Conservation (phyloP, 306 rosid species). For the Ormosia semicastrata region DNA sequence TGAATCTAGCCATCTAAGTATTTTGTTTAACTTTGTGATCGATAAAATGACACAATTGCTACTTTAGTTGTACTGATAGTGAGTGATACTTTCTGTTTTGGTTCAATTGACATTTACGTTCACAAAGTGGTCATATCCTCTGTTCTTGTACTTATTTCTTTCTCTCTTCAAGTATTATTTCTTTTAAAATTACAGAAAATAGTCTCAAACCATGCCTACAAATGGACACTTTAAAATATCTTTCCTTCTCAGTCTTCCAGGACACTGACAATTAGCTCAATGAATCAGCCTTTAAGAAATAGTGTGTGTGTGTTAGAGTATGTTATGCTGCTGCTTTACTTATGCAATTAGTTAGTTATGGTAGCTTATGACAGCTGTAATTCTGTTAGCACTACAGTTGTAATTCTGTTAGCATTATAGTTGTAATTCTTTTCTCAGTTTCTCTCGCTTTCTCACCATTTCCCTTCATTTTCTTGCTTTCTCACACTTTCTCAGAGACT, state of each 20-base stretch:
- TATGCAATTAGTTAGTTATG: too few species aligned
- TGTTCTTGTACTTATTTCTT: not conserved
- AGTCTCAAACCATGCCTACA: not conserved
- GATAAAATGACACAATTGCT: not conserved
- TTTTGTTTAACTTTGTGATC: not conserved
- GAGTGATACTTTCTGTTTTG: not conserved
- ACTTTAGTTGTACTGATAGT: not conserved
- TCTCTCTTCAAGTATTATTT: not conserved
- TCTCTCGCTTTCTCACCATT: too few species aligned
- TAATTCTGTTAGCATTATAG: too few species aligned
- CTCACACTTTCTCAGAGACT: too few species aligned
- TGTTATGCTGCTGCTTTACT: too few species aligned
- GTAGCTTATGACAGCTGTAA: too few species aligned
- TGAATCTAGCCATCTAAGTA: conserved; percentile 1
- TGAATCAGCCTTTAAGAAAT: not conserved
- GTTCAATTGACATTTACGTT: not conserved
- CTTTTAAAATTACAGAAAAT: not conserved
- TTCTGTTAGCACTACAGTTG: too few species aligned
- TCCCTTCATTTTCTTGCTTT: too few species aligned
- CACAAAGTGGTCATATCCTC: not conserved
- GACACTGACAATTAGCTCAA: not conserved
- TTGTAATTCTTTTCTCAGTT: too few species aligned
- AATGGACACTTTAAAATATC: not conserved
- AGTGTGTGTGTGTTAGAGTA: not conserved
- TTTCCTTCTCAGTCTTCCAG: not conserved